phyloP scores from a whole-genome alignment of 208 protist genomes.

The Leishmania arabica region DNA sequence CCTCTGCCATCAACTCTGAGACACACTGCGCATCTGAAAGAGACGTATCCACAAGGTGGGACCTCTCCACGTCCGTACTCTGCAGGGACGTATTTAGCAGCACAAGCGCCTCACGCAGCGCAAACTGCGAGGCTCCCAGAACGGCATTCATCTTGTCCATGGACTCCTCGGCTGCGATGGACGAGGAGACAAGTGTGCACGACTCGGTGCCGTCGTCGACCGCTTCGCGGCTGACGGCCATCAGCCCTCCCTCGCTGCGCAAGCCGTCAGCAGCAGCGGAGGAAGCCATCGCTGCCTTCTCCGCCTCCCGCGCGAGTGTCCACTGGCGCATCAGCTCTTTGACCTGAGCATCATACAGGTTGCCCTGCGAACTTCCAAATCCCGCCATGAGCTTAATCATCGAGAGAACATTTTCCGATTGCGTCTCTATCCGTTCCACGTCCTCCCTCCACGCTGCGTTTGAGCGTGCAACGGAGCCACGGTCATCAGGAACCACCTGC shows the following conservation, averaged over 20 bases:
- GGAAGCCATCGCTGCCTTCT: neutral
- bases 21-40: conserved; percentile 67
- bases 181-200: conserved; percentile 21
- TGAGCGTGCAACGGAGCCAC: neutral
- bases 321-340: conserved; percentile 25
- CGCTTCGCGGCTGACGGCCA: neutral
- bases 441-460: conserved; percentile 7
- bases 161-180: neutral
- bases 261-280: neutral
- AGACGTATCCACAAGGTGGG: conserved; percentile 56
- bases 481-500: neutral
- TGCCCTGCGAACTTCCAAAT: conserved; percentile 15
- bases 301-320: conserved; percentile 6
- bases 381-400: neutral
- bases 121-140: conserved; percentile 17
- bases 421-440: conserved; percentile 10
- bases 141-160: conserved; percentile 5
- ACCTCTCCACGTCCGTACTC: conserved; percentile 52
- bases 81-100: conserved; percentile 35
- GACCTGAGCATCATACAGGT: conserved; percentile 26
- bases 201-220: conserved; percentile 5
- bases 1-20: conserved; percentile 44
- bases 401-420: conserved; percentile 16
- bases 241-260: neutral
- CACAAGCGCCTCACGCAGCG: conserved; percentile 30